Base-by-base conservation (phyloP, 768 basidiomycete species). In the Mycena indigotica region DNA sequence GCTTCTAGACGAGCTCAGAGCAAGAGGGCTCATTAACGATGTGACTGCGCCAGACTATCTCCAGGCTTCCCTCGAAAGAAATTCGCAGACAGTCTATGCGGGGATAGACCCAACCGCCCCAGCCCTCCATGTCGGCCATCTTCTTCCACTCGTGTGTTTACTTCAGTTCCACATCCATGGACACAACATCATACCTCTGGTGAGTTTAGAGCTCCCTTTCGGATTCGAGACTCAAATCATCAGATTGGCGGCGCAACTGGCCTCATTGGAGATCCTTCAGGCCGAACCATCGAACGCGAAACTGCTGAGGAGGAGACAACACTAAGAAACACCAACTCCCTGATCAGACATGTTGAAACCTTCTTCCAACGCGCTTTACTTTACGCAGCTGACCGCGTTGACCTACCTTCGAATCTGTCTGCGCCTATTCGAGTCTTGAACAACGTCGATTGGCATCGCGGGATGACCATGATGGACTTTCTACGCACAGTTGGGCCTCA, bases 191-290 rank as follows among this genome's bases (percentile, higher is more conserved):
- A 86, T 98, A 28, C 87, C 92, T 4, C 80, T 99, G 25, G 96
- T 97, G 67, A 74, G 91, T 72, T 1, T 25, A n/a, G 4, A 26
- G 5, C 50, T 45, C 3, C 5, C 40, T 30, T 28, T 17, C 40
- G 24, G n/a, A 52, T 49, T 44, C 41, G 15, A 44, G 40, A 50
- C 28, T 13, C 21, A 26, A 28, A 28, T n/a, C n/a, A 40, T 40
- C 67, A 98, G 96, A 90, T 98, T 69, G 96, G 97, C 28, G 95
- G 94, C 1, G 95, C 94, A 8, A 98, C 96, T 0, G 97, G 94
- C 8, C 85, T 89, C n/a, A 88, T 99, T 44, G 97, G 97, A 5
- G 97, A 99, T 69, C 97, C 97, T 6, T 96, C 95, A 3, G 96
- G 97, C 2, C 82, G 95, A 30, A 80, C 82, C 4, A 84, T 84